Percentiles rank a stretch among this genome's conserved stretches.
Conservation (phyloP, 805 yeast genomes). For the Spathaspora gorwiae region DNA sequence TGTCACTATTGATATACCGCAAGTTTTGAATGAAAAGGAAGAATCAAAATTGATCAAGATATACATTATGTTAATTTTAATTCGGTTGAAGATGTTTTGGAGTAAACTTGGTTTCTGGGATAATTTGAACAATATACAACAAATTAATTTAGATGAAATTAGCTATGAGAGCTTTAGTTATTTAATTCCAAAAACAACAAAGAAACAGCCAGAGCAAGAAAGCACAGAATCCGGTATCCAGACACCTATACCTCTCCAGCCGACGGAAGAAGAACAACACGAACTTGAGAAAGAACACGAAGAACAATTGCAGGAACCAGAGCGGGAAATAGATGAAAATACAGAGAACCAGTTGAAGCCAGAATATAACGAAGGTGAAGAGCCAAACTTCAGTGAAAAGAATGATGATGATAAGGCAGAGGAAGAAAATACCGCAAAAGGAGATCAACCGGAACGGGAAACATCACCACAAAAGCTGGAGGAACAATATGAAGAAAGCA, state of each 20-base stretch:
- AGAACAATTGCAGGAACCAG: background rate
- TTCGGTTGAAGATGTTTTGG: slow-evolving; percentile 78
- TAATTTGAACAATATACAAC: slow-evolving; percentile 31
- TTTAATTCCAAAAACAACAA: slow-evolving; percentile 1
- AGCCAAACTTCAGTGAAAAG: background rate
- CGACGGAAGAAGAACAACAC: slow-evolving; percentile 1
- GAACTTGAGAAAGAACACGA: slow-evolving; percentile 1
- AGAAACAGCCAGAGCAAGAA: background rate
- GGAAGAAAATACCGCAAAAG: background rate
- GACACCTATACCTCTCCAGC: background rate
- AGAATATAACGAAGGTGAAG: slow-evolving; percentile 1
- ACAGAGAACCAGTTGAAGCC: background rate
- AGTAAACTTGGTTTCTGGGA: slow-evolving; percentile 80
- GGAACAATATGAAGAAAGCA: background rate
- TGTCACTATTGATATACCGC: background rate
- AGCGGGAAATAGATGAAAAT: background rate
- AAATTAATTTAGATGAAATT: slow-evolving; percentile 22
- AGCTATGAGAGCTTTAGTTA: slow-evolving; percentile 15
- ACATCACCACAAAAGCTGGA: background rate
- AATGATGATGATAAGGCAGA: background rate
- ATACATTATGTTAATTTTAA: slow-evolving; percentile 51
- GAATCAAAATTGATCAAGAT: slow-evolving; percentile 36
- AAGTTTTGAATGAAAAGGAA: slow-evolving; percentile 15
- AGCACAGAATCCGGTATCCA: background rate
- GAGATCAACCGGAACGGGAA: slow-evolving; percentile 1